Conservation (phyloP, 345 rosid genomes). For the Nasturtium officinale region DNA sequence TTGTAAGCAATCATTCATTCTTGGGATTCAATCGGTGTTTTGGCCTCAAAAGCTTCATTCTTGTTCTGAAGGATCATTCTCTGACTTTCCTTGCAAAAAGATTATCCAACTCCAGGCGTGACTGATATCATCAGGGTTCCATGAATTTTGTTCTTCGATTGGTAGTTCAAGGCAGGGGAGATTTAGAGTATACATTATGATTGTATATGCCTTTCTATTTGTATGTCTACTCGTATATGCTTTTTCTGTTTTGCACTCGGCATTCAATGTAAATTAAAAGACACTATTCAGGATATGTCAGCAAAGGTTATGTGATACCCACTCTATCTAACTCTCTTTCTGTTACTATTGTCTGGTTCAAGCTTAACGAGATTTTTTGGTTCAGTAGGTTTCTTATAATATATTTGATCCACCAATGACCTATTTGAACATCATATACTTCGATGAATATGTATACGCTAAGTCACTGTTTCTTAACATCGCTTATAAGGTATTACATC, state of each 20-base stretch:
- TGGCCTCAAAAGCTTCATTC: constrained; percentile 31
- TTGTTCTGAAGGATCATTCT: constrained; percentile 26
- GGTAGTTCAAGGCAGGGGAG: constrained; percentile 35
- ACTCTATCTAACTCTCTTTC: neutral
- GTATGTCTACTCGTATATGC: constrained; percentile 25
- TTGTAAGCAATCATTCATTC: constrained; percentile 37
- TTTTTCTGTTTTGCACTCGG: constrained; percentile 18
- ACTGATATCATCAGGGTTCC: constrained; percentile 34
- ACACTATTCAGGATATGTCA: constrained; percentile 9
- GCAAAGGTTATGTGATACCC: constrained; percentile 1
- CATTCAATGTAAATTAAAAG: constrained; percentile 39
- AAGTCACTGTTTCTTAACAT: neutral
- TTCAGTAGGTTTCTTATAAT: neutral
- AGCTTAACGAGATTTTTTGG: neutral
- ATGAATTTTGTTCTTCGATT: constrained; percentile 39
- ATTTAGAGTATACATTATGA: constrained; percentile 36
- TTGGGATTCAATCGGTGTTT: constrained; percentile 18
- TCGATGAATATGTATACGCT: neutral
- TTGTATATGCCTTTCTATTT: constrained; percentile 32
- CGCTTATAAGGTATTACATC: neutral
- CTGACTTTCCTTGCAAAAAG: constrained; percentile 1
- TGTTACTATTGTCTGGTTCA: neutral
- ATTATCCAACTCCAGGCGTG: constrained; percentile 20
- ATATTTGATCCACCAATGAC: neutral
- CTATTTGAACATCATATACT: neutral